These are phyloP conservation scores for Corynascus novoguineensis DNA, from an alignment of 495 filamentous ascomycete genomes.

Conservation along the genomic window DNA sequence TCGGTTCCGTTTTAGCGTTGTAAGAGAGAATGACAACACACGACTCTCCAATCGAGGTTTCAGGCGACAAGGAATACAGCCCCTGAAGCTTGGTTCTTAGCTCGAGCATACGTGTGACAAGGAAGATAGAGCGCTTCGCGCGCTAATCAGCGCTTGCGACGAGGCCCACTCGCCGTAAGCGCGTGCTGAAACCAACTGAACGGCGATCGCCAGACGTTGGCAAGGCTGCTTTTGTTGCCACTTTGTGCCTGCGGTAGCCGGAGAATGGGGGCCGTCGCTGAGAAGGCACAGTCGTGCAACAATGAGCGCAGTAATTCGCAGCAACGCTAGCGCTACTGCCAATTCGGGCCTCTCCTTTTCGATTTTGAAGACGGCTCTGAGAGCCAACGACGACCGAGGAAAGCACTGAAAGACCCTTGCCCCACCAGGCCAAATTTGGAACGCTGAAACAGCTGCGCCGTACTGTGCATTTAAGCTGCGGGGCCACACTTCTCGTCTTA, in stretches of 20 bases:
- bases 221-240: not conserved
- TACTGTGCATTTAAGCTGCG: too few species aligned
- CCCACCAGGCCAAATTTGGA: not conserved
- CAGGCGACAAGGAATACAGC: not conserved
- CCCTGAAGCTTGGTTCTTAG: too few species aligned
- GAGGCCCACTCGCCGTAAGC: not conserved
- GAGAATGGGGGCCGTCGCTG: not conserved
- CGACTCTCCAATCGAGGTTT: not conserved
- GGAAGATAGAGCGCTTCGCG: not conserved
- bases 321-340: too few species aligned
- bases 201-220: not conserved
- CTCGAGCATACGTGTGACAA: too few species aligned
- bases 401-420: not conserved
- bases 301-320: too few species aligned
- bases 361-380: not conserved
- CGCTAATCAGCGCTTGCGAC: not conserved
- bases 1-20: not conserved
- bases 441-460: constrained; percentile 12
- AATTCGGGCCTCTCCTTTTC: not conserved
- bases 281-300: not conserved
- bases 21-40: not conserved
- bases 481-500: too few species aligned
- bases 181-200: constrained; percentile 3
- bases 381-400: not conserved
- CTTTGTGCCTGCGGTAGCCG: not conserved